A percentile compares a stretch with the other conserved stretches of the same genome.
phyloP scores from a whole-genome alignment of 352 stramenopile species.

The Phytophthora brassicae region DNA sequence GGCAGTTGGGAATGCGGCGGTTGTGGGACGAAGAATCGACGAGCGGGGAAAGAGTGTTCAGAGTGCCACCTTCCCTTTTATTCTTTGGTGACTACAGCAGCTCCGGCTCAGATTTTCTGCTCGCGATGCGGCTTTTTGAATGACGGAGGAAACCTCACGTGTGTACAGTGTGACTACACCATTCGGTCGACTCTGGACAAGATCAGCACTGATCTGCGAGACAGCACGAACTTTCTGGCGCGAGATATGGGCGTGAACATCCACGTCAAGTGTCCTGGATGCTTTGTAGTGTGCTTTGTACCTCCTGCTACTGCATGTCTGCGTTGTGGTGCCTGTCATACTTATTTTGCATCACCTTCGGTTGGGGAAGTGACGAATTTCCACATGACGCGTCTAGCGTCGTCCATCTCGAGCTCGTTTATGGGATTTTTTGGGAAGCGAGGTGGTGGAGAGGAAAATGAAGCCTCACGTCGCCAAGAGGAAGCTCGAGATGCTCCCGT shows the following conservation, averaged over 20 bases:
- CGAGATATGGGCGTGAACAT: constrained; percentile 86
- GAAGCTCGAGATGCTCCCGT: constrained; percentile 50
- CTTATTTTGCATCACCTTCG: constrained; percentile 80
- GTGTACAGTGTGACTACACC: constrained; percentile 73
- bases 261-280: constrained; percentile 82
- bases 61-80: constrained; percentile 65
- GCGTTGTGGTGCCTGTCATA: constrained; percentile 77
- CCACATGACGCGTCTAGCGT: constrained; percentile 74
- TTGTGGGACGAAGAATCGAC: constrained; percentile 61
- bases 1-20: constrained; percentile 73
- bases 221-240: constrained; percentile 81
- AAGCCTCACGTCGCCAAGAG: constrained; percentile 30
- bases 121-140: constrained; percentile 76
- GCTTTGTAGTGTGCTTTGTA: constrained; percentile 70
- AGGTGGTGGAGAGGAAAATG: constrained; percentile 22
- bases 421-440: constrained; percentile 65
- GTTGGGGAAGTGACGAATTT: constrained; percentile 85
- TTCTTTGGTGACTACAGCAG: constrained; percentile 62
- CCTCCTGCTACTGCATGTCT: constrained; percentile 75
- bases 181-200: constrained; percentile 79
- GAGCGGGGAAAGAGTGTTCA: constrained; percentile 61
- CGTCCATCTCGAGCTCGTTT: constrained; percentile 79
- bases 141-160: constrained; percentile 61
- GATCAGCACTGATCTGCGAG: constrained; percentile 65
- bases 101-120: constrained; percentile 78